Evolutionary conservation across 441 rosid genomes (phyloP), one percentile per base, ranked within the genome.

Genomic region (Omphalea diandra): DNA sequence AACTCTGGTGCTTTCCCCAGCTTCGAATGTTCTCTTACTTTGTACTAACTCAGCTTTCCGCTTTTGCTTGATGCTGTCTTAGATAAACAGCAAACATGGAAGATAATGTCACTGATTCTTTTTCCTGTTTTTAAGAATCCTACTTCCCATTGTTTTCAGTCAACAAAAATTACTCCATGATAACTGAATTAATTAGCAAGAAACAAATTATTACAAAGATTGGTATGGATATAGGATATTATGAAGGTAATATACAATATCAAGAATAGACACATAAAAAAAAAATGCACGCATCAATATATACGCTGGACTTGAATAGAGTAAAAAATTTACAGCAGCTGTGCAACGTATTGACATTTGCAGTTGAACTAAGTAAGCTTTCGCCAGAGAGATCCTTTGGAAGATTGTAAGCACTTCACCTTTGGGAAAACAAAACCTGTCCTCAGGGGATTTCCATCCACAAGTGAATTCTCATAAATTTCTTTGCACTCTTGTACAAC

Each of bases 401-500:
- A 78, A 57, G 83, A 85, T 67, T 82, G 33, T 65, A 91, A 88
- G 74, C 78, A 87, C 76, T 88, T 87, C 76, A 96, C 88, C 81
- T 79, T 85, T 0, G 98, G 85, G 81, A 93, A 95, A 8, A 95
- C 86, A 66, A 93, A 91, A 63, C 99, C 98, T 1, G 97, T 76
- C 85, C 81, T 95, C 5, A 91, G 89, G 5, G 99, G 96, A 10
- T 83, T 87, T 62, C 99, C 99, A 70, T 84, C 90, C 57, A 88
- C 82, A 40, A 86, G 88, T 3, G 97, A 86, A 68, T 95, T 91
- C 83, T 89, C 98, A 27, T 91, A 93, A 47, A 95, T 93, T 73
- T 93, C 99, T 82, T 76, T 93, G 87, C 98, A 95, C 75, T 95
- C 99, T 80, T 91, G 98, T 59, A 89, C 94, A 31, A 95, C 98